phyloP scores from a whole-genome alignment of 1,139 yeast species.

The Suhomyces maxii region DNA sequence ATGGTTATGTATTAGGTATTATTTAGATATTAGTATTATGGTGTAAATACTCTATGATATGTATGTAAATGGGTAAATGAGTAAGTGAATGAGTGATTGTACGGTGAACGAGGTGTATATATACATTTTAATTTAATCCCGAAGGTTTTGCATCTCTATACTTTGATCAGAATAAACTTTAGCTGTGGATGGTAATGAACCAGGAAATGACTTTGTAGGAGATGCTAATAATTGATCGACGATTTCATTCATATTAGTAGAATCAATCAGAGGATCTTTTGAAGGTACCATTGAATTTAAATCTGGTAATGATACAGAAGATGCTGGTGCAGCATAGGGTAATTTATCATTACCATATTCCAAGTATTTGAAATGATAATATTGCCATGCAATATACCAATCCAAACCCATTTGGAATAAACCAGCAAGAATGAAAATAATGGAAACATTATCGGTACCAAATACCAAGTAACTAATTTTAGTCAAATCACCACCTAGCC shows the following conservation, averaged over 20 bases:
- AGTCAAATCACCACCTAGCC: constrained; percentile 87
- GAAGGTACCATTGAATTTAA: neutral
- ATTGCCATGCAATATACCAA: constrained; percentile 73
- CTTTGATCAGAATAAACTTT: constrained; percentile 9
- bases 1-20: too few relatives aligned
- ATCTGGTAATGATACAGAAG: constrained; percentile 1
- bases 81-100: too few relatives aligned
- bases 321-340: neutral
- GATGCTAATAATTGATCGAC: constrained; percentile 6
- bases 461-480: constrained; percentile 70
- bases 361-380: constrained; percentile 49
- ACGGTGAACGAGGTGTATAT: neutral
- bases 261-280: constrained; percentile 1
- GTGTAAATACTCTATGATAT: too few relatives aligned
- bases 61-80: too few relatives aligned
- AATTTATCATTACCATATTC: constrained; percentile 7
- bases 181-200: neutral
- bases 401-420: constrained; percentile 79
- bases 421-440: constrained; percentile 74
- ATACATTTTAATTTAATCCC: neutral
- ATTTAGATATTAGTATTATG: too few relatives aligned
- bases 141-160: constrained; percentile 8
- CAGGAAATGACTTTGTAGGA: neutral
- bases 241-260: constrained; percentile 7
- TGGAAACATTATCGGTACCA: constrained; percentile 70